Evolutionary conservation across 208 protist genomes (phyloP), one percentile per base, ranked within the genome.

Genomic region (Acanthamoeba royreba): DNA sequence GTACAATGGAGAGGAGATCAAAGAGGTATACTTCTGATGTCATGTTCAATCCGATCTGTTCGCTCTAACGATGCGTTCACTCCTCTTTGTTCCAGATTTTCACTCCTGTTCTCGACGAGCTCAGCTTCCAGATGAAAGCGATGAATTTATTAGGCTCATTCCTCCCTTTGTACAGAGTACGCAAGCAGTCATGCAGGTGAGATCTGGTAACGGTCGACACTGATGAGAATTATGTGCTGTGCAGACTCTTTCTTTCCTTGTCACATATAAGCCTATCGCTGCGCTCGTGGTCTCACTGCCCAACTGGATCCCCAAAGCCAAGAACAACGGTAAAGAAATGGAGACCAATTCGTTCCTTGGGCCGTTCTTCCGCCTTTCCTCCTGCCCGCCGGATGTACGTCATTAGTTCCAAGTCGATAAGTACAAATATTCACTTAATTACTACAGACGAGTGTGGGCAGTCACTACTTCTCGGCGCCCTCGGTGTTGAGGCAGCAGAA

Each of bases 301-400:
- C 43, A 79, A 79, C 28, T 92, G 87, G 87, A 53, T 92, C 38
- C 87, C 87, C 2, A 40, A 7, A n/a, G 13, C 40, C 25, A 72
- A 92, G 11, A 52, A 53, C 28, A 92, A 47, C 40, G 87, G 87
- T 42, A 47, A 43, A n/a, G 87, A 92, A 40, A 45, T 92, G 45
- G 87, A 92, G 40, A 92, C 87, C 42, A 92, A 92, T 42, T 92
- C 87, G 4, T 92, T 92, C 63, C 87, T 92, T n/a, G 87, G 87
- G 2, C 87, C 87, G 25, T 92, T 92, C 87, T 79, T 92, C 53
- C 87, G 87, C 42, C 55, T 92, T 19, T 38, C 87, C 52, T 92
- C 87, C 5, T 63, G 53, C 25, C 42, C 63, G 8, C 87, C 87
- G 58, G 87, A 92, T 25, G 87, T 92, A 79, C 40, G 25, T 11